Conservation (phyloP, 192 early-diverging fungal genomes). For the Entomortierella parvispora region DNA sequence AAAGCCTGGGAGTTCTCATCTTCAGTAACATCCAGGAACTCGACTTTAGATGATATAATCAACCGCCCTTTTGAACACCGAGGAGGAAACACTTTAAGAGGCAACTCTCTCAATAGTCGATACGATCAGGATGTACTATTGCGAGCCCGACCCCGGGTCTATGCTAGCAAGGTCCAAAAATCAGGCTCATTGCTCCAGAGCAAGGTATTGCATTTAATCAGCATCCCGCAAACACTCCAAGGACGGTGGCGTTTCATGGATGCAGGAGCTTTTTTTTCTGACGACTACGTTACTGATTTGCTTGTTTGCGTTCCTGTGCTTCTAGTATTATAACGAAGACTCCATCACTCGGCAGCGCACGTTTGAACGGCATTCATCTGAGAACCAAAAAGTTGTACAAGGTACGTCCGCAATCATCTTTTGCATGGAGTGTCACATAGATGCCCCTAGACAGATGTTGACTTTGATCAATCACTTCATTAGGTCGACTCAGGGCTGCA, state of each 20-base stretch:
- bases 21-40: not conserved
- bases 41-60: too few species aligned
- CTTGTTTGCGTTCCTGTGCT: not conserved
- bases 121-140: conserved; percentile 29
- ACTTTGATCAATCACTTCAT: not conserved
- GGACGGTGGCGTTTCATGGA: not conserved
- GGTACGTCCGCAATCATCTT: not conserved
- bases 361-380: conserved; percentile 3
- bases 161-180: conserved; percentile 40
- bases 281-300: too few species aligned
- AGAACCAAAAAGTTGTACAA: conserved; percentile 8
- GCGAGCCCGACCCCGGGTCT: conserved; percentile 34
- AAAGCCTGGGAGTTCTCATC: not conserved
- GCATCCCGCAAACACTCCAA: too few species aligned
- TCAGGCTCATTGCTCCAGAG: conserved; percentile 31
- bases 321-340: conserved; percentile 41
- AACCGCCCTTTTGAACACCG: too few species aligned
- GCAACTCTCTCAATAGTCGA: not conserved
- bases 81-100: not conserved
- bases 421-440: not conserved
- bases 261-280: too few species aligned
- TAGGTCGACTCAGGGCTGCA: conserved; percentile 28
- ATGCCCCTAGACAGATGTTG: not conserved
- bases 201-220: too few species aligned
- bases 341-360: conserved; percentile 27